These are phyloP conservation scores for Phaeophleospora eucalypticola DNA, from an alignment of 2,329 filamentous ascomycete species.

Conservation along the genomic window DNA sequence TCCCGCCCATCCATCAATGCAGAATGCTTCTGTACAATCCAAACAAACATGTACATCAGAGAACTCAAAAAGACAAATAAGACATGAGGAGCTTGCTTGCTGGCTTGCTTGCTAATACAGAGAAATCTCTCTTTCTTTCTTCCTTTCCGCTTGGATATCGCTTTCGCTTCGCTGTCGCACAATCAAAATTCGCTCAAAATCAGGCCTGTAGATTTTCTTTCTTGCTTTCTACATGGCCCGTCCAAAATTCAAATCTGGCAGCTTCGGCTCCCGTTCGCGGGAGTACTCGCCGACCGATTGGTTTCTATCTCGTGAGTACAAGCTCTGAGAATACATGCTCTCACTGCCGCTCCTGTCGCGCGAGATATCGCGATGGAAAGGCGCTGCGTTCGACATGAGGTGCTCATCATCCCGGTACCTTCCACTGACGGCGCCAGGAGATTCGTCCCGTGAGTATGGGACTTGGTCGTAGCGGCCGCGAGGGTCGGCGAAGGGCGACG, in stretches of 20 bases:
- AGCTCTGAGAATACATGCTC: slow-evolving; percentile 1
- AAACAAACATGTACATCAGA: no score
- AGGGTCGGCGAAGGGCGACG: slow-evolving; percentile 27
- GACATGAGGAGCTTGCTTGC: no score
- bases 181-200: neutral
- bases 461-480: slow-evolving; percentile 34
- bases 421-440: slow-evolving; percentile 4
- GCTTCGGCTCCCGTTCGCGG: slow-evolving; percentile 23
- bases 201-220: neutral
- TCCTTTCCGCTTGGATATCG: no score
- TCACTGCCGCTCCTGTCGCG: slow-evolving; percentile 2
- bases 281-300: no score
- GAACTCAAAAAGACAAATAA: no score
- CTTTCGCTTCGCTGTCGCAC: neutral
- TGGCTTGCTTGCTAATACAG: no score
- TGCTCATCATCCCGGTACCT: slow-evolving; percentile 22
- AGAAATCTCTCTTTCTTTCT: no score
- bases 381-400: slow-evolving; percentile 31
- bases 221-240: slow-evolving; percentile 7
- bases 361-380: slow-evolving; percentile 13
- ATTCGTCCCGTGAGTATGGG: slow-evolving; percentile 21
- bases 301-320: no score
- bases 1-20: no score
- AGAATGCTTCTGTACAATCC: no score
- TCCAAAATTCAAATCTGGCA: slow-evolving; percentile 29